Conservation (phyloP, 768 basidiomycete species). For the Pleurotus ostreatus region DNA sequence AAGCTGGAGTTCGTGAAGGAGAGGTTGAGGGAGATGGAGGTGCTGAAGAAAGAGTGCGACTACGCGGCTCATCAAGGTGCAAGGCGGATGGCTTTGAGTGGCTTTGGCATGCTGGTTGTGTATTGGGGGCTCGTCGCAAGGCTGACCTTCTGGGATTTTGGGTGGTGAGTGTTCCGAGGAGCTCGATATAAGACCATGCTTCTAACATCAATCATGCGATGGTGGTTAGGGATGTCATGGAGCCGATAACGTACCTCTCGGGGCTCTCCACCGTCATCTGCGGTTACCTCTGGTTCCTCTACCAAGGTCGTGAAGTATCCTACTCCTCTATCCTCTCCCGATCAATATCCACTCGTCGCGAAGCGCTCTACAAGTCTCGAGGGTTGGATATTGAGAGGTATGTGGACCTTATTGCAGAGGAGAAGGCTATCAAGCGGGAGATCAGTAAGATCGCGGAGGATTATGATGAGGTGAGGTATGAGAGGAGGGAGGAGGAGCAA, state of each 20-base stretch:
- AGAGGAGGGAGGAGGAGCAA: constrained; percentile 24
- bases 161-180: constrained; percentile 31
- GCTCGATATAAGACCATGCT: not conserved
- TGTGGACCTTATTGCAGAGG: constrained; percentile 50
- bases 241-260: constrained; percentile 66
- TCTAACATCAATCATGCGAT: not conserved
- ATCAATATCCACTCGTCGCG: constrained; percentile 53
- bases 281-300: constrained; percentile 62
- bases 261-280: constrained; percentile 56
- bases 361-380: constrained; percentile 49
- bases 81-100: constrained; percentile 50
- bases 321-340: constrained; percentile 59
- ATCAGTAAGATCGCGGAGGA: constrained; percentile 58
- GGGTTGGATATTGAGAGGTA: constrained; percentile 62
- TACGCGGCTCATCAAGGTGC: constrained; percentile 52
- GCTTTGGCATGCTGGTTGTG: constrained; percentile 52
- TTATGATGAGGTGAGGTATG: constrained; percentile 41
- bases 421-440: constrained; percentile 44
- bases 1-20: constrained; percentile 37
- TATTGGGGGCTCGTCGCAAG: constrained; percentile 66
- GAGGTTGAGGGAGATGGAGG: constrained; percentile 47
- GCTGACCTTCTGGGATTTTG: constrained; percentile 62
- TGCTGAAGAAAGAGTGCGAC: constrained; percentile 53
- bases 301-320: constrained; percentile 60
- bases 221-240: constrained; percentile 54